phyloP scores from a whole-genome alignment of 768 basidiomycete species.

The Psilocybe sp. region DNA sequence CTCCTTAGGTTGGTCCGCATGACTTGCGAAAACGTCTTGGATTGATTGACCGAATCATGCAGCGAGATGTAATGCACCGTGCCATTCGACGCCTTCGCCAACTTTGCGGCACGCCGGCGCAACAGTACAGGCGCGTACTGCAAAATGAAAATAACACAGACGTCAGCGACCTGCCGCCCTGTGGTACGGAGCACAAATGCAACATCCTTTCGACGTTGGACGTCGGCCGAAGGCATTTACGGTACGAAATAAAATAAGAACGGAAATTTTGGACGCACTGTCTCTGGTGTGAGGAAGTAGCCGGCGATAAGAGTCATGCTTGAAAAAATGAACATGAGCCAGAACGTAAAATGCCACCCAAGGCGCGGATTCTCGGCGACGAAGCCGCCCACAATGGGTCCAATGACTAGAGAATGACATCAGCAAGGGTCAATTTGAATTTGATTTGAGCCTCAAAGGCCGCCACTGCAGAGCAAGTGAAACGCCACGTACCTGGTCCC shows the following conservation, averaged over 20 bases:
- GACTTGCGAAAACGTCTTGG: conserved; percentile 38
- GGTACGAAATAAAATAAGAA: background rate
- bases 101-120: conserved; percentile 44
- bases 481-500: conserved; percentile 40
- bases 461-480: background rate
- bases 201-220: no score
- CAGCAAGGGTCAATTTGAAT: background rate
- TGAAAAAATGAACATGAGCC: conserved; percentile 60
- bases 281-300: conserved; percentile 54
- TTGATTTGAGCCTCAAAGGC: background rate
- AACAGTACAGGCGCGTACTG: conserved; percentile 64
- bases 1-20: conserved; percentile 50
- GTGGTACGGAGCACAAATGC: no score
- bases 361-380: conserved; percentile 44
- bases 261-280: conserved; percentile 31
- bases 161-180: no score
- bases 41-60: conserved; percentile 39
- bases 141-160: background rate
- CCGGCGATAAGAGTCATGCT: conserved; percentile 40
- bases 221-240: no score
- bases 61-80: conserved; percentile 44
- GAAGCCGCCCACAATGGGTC: conserved; percentile 68
- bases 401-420: conserved; percentile 39
- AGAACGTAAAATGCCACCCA: conserved; percentile 65
- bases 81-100: conserved; percentile 38